Conservation (phyloP, 2,329 filamentous ascomycete genomes). For the Diaporthe citri region DNA sequence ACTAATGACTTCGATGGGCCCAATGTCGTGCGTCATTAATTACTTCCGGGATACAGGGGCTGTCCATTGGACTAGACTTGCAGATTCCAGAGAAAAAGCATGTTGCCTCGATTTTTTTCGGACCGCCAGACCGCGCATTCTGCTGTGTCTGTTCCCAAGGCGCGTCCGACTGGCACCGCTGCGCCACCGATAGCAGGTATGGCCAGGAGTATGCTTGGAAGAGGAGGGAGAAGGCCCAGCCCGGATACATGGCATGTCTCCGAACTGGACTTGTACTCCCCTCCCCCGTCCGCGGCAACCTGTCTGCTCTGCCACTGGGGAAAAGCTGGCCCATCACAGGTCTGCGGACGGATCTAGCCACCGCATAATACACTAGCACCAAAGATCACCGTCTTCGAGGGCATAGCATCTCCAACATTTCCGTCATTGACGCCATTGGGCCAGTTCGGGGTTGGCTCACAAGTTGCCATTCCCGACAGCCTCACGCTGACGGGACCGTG, state of each 20-base stretch:
- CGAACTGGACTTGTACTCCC: background rate
- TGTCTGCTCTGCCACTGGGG: background rate
- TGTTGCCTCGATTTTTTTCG: conserved; percentile 22
- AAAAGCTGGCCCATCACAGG: background rate
- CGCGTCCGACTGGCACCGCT: conserved; percentile 2
- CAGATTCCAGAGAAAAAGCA: conserved; percentile 18
- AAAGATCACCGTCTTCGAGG: background rate
- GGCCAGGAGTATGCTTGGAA: background rate
- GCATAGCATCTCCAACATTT: background rate
- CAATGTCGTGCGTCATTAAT: conserved; percentile 17
- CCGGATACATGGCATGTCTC: background rate
- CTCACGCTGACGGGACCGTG: conserved; percentile 15
- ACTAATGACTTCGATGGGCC: conserved; percentile 5
- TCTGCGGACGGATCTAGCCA: background rate
- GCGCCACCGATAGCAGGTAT: background rate
- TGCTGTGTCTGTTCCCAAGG: conserved; percentile 9
- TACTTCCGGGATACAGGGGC: background rate
- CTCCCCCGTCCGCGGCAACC: background rate
- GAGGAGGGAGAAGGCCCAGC: background rate
- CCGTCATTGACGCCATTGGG: background rate
- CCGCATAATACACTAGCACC: conserved; percentile 9
- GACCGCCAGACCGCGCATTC: conserved; percentile 27
- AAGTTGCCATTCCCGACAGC: conserved; percentile 14
- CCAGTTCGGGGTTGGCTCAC: conserved; percentile 7
- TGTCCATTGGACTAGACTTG: conserved; percentile 10